phyloP scores from a whole-genome alignment of 192 early-diverging fungal genomes.

The Backusella mclennaniae region DNA sequence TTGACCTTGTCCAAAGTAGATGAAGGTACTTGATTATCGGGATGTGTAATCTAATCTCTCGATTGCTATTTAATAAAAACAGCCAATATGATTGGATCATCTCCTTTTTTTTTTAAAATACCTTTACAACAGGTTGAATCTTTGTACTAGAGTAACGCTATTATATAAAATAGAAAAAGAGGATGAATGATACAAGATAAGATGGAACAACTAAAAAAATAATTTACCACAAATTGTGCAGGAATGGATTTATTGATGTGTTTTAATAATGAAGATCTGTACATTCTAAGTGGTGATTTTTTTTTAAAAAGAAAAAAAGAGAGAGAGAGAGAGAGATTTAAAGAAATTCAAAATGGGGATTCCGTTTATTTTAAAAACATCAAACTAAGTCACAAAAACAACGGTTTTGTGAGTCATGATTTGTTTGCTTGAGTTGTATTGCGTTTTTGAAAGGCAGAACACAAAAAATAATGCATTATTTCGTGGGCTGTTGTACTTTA shows the following conservation, averaged over 20 bases:
- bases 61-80: not conserved
- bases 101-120: not conserved
- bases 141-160: not conserved
- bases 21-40: conserved; percentile 44
- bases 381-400: not conserved
- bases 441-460: not conserved
- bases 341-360: not conserved
- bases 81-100: not conserved
- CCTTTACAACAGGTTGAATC: conserved; percentile 3
- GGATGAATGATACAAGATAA: not conserved
- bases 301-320: not conserved
- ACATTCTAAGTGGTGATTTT: not conserved
- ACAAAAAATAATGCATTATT: not conserved
- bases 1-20: conserved; percentile 43
- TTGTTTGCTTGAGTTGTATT: not conserved
- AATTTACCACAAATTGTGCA: not conserved
- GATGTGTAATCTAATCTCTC: conserved; percentile 45
- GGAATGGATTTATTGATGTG: not conserved
- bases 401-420: not conserved
- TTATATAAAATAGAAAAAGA: not conserved
- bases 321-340: not conserved
- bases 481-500: not conserved
- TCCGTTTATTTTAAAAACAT: not conserved
- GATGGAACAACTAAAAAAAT: not conserved
- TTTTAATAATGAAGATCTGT: not conserved